These are phyloP conservation scores for Penicillium bovifimosum DNA, from an alignment of 495 filamentous ascomycete species.

Conservation along the genomic window DNA sequence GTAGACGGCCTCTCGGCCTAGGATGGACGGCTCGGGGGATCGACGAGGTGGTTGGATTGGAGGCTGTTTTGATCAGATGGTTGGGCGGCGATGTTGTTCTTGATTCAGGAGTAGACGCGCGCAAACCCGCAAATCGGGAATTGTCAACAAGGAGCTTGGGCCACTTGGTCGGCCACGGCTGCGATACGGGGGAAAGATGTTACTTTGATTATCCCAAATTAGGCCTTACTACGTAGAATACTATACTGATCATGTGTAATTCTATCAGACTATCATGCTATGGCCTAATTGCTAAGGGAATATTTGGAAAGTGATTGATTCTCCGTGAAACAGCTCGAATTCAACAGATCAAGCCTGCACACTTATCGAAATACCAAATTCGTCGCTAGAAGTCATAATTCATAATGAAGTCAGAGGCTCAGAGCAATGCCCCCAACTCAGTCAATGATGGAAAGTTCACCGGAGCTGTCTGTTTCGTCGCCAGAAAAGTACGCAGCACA, in stretches of 20 bases:
- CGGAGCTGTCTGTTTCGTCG: too few relatives aligned
- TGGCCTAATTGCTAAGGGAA: too few relatives aligned
- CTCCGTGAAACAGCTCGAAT: too few relatives aligned
- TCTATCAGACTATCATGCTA: too few relatives aligned
- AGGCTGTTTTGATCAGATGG: constrained; percentile 7
- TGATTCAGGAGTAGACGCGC: constrained; percentile 25
- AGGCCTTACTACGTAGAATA: too few relatives aligned
- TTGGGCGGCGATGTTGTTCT: constrained; percentile 9
- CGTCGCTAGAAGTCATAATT: background rate
- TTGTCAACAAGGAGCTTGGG: constrained; percentile 44
- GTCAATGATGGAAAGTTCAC: background rate
- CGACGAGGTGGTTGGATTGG: constrained; percentile 1
- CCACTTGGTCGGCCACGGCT: constrained; percentile 23
- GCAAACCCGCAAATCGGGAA: constrained; percentile 30
- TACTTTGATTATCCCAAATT: background rate
- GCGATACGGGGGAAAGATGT: background rate
- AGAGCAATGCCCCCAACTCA: background rate
- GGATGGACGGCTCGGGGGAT: constrained; percentile 15
- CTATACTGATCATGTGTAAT: too few relatives aligned
- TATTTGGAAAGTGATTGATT: too few relatives aligned
- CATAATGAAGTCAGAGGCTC: background rate
- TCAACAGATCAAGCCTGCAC: too few relatives aligned
- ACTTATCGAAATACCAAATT: too few relatives aligned
- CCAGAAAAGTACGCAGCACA: too few relatives aligned
- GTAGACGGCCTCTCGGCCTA: constrained; percentile 37